Conservation (phyloP, 805 yeast species). For the Diddensiella caesifluorescens region DNA sequence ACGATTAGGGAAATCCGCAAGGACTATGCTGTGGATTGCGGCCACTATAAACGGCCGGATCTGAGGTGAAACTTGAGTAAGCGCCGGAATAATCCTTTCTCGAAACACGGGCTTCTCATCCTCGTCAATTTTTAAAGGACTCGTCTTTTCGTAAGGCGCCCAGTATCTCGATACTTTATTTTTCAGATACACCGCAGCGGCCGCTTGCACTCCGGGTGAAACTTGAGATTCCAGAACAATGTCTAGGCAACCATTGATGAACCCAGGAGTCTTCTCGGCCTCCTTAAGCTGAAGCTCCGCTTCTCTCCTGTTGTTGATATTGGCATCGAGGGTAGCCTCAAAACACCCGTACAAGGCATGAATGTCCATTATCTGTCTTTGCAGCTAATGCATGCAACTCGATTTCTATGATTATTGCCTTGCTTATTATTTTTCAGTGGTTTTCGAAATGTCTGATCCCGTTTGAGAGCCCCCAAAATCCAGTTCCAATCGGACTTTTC, state of each 20-base stretch:
- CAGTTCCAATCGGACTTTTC: too few relatives aligned
- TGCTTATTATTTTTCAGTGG: too few relatives aligned
- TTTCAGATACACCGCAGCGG: constrained; percentile 80
- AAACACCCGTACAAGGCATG: constrained; percentile 66
- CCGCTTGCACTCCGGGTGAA: constrained; percentile 49
- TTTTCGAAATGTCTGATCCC: too few relatives aligned
- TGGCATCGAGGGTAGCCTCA: constrained; percentile 69
- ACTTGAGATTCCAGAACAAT: constrained; percentile 53
- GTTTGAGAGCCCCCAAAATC: too few relatives aligned
- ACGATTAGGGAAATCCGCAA: constrained; percentile 43
- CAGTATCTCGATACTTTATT: constrained; percentile 65
- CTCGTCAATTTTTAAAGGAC: constrained; percentile 41
- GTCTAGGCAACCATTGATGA: constrained; percentile 76
- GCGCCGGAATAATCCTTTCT: constrained; percentile 59
- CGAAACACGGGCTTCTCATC: constrained; percentile 74
- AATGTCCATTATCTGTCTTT: constrained; percentile 52
- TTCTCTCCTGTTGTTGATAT: constrained; percentile 51
- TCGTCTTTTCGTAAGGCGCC: constrained; percentile 38
- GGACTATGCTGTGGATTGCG: constrained; percentile 47
- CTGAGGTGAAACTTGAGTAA: constrained; percentile 44
- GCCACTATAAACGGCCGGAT: constrained; percentile 40
- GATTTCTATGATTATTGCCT: too few relatives aligned
- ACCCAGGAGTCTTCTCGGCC: constrained; percentile 60
- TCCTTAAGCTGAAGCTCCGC: constrained; percentile 64
- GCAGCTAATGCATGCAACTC: too few relatives aligned